These are phyloP conservation scores for Tephrocybe sp. DNA, from an alignment of 768 basidiomycete species.

Conservation along the genomic window DNA sequence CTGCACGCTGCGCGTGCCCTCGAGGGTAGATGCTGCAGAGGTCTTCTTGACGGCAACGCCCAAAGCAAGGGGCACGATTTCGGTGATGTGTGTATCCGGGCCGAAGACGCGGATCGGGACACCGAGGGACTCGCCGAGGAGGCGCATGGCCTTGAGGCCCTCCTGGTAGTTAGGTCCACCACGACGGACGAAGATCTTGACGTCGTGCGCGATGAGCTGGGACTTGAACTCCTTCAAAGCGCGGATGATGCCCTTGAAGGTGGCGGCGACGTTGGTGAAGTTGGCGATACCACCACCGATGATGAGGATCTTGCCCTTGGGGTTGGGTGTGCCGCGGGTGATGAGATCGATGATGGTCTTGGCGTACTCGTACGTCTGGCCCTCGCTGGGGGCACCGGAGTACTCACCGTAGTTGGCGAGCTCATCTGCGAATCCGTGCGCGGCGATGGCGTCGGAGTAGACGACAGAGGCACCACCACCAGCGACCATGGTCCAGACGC, in stretches of 20 bases:
- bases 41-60: slow-evolving; percentile 64
- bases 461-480: slow-evolving; percentile 83
- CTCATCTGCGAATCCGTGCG: slow-evolving; percentile 94
- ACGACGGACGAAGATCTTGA: slow-evolving; percentile 96
- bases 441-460: slow-evolving; percentile 79
- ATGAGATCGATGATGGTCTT: slow-evolving; percentile 98
- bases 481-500: slow-evolving; percentile 99
- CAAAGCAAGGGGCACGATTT: slow-evolving; percentile 97
- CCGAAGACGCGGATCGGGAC: slow-evolving; percentile 97
- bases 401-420: slow-evolving; percentile 99
- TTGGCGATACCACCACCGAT: slow-evolving; percentile 99
- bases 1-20: slow-evolving; percentile 34
- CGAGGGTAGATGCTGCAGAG: slow-evolving; percentile 17
- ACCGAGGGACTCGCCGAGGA: slow-evolving; percentile 94
- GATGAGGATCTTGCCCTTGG: slow-evolving; percentile 97
- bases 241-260: slow-evolving; percentile 99
- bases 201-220: slow-evolving; percentile 76
- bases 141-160: slow-evolving; percentile 93
- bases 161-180: slow-evolving; percentile 99
- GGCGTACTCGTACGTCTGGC: slow-evolving; percentile 98
- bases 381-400: slow-evolving; percentile 96
- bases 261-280: slow-evolving; percentile 99
- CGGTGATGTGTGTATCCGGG: slow-evolving; percentile 97
- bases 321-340: slow-evolving; percentile 80
- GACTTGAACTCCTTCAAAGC: slow-evolving; percentile 92